Conservation (phyloP, 805 yeast genomes). For the Lachancea thermotolerans region DNA sequence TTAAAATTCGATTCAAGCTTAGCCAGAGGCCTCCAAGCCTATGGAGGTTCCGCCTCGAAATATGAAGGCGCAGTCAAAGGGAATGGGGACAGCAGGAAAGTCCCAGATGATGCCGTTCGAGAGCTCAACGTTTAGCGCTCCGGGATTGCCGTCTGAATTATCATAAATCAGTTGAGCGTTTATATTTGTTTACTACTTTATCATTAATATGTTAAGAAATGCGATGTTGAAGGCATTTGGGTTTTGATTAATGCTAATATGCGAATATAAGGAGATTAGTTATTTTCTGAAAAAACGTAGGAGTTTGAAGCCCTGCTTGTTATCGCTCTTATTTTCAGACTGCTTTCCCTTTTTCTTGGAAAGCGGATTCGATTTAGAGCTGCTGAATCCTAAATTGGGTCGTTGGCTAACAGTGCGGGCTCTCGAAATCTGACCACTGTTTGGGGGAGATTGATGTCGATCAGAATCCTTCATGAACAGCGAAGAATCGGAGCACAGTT, state of each 20-base stretch:
- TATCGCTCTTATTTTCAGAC: neutral
- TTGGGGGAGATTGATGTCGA: neutral
- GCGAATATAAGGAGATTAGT: neutral
- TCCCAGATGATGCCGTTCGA: neutral
- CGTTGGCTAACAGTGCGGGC: neutral
- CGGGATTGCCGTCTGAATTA: too few relatives aligned
- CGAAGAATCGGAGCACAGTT: constrained; percentile 6
- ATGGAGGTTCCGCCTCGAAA: constrained; percentile 7
- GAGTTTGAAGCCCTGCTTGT: constrained; percentile 4
- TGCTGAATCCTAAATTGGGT: neutral
- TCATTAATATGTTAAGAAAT: neutral
- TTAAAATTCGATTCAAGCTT: constrained; percentile 17
- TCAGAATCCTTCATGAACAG: neutral
- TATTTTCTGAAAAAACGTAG: constrained; percentile 9
- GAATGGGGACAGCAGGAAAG: neutral
- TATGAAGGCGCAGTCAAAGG: constrained; percentile 4
- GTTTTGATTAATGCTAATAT: too few relatives aligned
- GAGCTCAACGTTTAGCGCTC: constrained; percentile 1
- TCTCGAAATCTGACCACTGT: neutral
- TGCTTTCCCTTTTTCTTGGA: neutral
- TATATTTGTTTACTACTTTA: neutral
- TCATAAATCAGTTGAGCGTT: neutral
- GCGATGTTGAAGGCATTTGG: neutral
- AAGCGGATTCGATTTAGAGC: neutral
- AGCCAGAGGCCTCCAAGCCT: constrained; percentile 17